Conservation (phyloP, 1,284 basidiomycete genomes). For the Papiliotrema laurentii region DNA sequence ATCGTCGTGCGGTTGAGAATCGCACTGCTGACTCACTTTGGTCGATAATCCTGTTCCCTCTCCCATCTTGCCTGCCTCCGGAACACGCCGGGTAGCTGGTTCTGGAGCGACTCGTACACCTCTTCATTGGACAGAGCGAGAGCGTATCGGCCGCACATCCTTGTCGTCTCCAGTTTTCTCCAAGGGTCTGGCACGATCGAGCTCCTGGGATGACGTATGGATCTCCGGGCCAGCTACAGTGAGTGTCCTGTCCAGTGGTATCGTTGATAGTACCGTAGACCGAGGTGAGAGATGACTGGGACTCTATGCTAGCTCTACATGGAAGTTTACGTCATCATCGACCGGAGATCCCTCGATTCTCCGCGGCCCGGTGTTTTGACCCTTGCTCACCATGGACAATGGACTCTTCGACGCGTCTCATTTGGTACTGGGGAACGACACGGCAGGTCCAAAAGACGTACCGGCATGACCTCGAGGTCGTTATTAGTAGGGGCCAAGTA, state of each 20-base stretch:
- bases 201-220: not conserved
- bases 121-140: constrained; percentile 37
- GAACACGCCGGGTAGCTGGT: constrained; percentile 20
- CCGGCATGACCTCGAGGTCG: not conserved
- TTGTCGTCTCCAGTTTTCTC: not conserved
- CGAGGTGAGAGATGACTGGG: no score
- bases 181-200: no score
- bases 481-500: not conserved
- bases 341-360: no score
- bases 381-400: no score
- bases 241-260: not conserved
- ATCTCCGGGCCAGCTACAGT: not conserved
- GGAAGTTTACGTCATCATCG: no score
- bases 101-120: constrained; percentile 29
- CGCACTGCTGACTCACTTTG: constrained; percentile 17
- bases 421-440: no score
- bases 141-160: constrained; percentile 41
- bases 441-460: no score
- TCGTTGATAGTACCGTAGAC: no score
- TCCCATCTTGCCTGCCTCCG: constrained; percentile 31
- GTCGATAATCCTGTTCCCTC: constrained; percentile 32
- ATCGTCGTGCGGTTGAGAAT: not conserved
- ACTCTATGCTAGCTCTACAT: no score
- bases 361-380: no score
- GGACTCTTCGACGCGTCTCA: no score